phyloP scores from a whole-genome alignment of 441 rosid genomes.

The Pelargonium cotyledonis region DNA sequence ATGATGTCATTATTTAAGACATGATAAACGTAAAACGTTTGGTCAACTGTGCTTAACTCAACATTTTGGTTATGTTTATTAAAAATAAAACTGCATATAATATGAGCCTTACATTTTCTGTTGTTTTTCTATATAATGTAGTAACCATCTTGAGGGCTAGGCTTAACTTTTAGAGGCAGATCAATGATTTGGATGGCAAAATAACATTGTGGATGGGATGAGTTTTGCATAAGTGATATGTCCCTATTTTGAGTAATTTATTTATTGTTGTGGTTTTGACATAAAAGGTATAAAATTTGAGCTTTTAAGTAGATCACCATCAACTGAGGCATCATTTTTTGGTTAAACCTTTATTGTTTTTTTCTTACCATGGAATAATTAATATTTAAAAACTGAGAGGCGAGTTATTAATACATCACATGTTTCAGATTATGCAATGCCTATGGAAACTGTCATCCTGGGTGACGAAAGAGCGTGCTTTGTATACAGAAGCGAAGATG shows the following conservation, averaged over 20 bases:
- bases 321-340: not conserved
- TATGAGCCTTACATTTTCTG: not conserved
- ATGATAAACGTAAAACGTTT: not conserved
- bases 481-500: slow-evolving; percentile 34
- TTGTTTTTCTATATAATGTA: not conserved
- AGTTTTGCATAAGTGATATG: not conserved
- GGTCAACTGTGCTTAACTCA: not conserved
- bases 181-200: not conserved
- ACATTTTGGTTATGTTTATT: not conserved
- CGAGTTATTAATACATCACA: slow-evolving; percentile 9
- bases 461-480: slow-evolving; percentile 53
- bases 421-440: slow-evolving; percentile 56
- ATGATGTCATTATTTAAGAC: no score
- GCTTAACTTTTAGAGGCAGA: not conserved
- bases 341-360: not conserved
- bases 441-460: slow-evolving; percentile 57
- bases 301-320: not conserved
- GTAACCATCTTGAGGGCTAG: not conserved
- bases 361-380: slow-evolving; percentile 2
- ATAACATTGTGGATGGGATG: not conserved
- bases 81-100: not conserved
- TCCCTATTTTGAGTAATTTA: not conserved
- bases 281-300: slow-evolving; percentile 9
- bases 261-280: not conserved
- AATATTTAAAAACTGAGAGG: not conserved